Base-by-base conservation (phyloP, 148 eudicot genomes). In the Rhododendron griersonianum region DNA sequence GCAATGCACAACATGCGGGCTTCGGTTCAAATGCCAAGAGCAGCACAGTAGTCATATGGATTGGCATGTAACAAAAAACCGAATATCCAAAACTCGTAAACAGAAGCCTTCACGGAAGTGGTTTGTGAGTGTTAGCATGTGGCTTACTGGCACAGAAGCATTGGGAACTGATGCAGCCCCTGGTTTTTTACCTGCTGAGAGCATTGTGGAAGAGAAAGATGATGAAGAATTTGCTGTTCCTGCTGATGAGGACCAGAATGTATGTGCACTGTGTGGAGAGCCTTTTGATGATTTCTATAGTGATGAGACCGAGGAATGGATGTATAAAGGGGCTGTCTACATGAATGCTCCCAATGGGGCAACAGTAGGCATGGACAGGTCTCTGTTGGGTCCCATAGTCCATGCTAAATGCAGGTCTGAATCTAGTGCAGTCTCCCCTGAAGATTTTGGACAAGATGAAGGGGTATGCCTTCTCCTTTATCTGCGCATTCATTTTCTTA, bases 1-100 rank as follows among this genome's bases (percentile, higher is more conserved):
- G 85, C 99, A 95, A 84, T 98, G 99, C 88, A 95, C 88, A 39
- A 91, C 98, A 51, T 98, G 99, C 87, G 99, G 98, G 18, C 98
- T 93, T 84, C 92, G 99, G 47, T 98, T 98, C 86, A 93, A 90
- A 89, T 83, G 88, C 90, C 98, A 98, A 90, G 99, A 95, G 77
- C 98, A 94, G 86, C 99, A 98, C 85, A 91, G 99, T 82, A 95
- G 90, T 87, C 99, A 98, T 89, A 98, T 98, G 99, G 99, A 98
- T 89, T 98, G 99, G 99, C 99, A 97, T 84, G 99, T 97, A 57
- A 93, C 94, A 14, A 97, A 93, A 88, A 97, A 97, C 84, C 89
- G 98, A 48, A 87, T 92, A 67, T 89, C 94, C 30, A 98, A 86
- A 90, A 95, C 94, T 84, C 96, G 96, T 18, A 98, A 95, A 86